Base-by-base conservation (phyloP, 2,329 filamentous ascomycete genomes). In the Achaetomium macrosporum region DNA sequence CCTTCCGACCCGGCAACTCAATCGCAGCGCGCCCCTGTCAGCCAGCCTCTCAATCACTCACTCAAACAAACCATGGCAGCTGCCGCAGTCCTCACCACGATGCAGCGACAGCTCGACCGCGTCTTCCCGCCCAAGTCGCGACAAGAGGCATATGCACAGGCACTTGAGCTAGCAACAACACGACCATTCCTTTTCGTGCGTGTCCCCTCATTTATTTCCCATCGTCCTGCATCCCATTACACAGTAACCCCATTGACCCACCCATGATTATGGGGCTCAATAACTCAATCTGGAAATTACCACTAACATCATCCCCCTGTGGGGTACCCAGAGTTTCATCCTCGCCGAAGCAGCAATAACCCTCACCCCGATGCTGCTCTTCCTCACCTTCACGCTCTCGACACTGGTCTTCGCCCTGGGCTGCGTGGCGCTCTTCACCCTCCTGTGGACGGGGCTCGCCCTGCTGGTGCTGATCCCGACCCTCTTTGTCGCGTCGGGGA, bases 171-270 rank as follows among this genome's bases (percentile, higher is more conserved):
- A 63, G 81, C 84, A 15, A 68, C 76, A 6, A 72, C 77, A 45
- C 84, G 85, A 52, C 89, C 89, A 2, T 72, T 89, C 57, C 71
- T 90, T 41, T 83, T 86, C 51, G 87, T 89, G 73, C 19, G 83
- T 12, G 33, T n/a, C 6, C 15, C 12, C 5, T 12, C 30, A 35
- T 7, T 7, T 17, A 20, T 11, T 5, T 13, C 30, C 31, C n/a
- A 15, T 12, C 41, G 29, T 33, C 10, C 42, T 35, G n/a, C 35
- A 17, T 10, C 7, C 37, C 33, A 15, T 7, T 42, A 41, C 40
- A n/a, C 41, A 17, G 11, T 45, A 16, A 17, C 44, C 19, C 19
- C 37, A 7, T 5, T n/a, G 13, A 37, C 11, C 35, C 35, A 15
- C 35, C 35, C 12, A 37, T n/a, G 15, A 16, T n/a, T n/a, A n/a